Percentiles rank a stretch among this genome's conserved stretches.
Evolutionary conservation across 2,329 filamentous ascomycete species (phyloP).

Genomic region (Apiospora pterosperma): DNA sequence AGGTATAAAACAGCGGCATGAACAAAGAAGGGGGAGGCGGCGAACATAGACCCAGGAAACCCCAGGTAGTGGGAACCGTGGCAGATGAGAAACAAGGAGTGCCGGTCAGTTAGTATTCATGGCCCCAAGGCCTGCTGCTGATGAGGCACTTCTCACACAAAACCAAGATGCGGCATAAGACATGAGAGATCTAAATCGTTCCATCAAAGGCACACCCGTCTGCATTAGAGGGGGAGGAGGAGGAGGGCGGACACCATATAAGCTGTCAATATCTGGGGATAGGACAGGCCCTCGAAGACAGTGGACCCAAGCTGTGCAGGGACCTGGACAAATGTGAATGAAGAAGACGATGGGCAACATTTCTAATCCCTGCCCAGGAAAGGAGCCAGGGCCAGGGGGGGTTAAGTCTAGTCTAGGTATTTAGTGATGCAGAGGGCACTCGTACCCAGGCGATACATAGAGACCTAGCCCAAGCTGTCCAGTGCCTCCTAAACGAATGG

Average conservation of each 20-base stretch:
- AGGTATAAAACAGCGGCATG: background rate
- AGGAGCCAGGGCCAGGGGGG: background rate
- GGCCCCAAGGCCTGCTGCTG: constrained; percentile 16
- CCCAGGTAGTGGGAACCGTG: background rate
- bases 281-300: background rate
- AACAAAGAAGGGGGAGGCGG: background rate
- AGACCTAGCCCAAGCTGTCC: background rate
- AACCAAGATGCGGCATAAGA: constrained; percentile 4
- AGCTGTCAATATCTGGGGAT: constrained; percentile 1
- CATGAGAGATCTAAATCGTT: background rate
- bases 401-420: background rate
- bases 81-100: constrained; percentile 5
- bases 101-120: constrained; percentile 16
- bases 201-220: background rate
- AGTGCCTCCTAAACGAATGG: background rate
- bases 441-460: too few relatives aligned
- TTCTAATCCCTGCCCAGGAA: background rate
- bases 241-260: background rate
- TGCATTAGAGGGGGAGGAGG: background rate
- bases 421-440: background rate
- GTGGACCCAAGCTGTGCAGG: background rate
- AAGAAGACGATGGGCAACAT: background rate
- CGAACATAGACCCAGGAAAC: background rate
- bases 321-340: background rate
- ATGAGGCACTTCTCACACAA: constrained; percentile 21